Evolutionary conservation across 805 yeast species (phyloP), one percentile per base, ranked within the genome.

Genomic region (Teunomyces cretensis): DNA sequence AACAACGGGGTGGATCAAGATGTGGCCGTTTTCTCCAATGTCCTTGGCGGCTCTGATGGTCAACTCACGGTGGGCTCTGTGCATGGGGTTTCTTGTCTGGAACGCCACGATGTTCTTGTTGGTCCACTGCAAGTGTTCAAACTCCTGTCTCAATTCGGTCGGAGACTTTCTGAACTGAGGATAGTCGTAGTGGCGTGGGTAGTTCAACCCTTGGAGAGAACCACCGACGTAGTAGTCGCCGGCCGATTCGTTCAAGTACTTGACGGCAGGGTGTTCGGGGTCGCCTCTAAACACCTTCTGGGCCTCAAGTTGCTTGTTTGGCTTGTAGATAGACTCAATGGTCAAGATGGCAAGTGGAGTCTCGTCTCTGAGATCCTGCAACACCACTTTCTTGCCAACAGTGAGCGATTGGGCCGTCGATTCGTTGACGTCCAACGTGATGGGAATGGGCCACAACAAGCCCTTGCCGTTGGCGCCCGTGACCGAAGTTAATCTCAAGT

Each of bases 51-150:
- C 98, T 58, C 97, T 81, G 39, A 91, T 96, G 12, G 98, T 91
- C 60, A 91, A 76, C 68, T 91, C 98, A 66, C 97, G 81, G 69
- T 91, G 98, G 28, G 98, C 98, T 67, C 98, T 83, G 70, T 91
- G 98, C 97, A 91, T 92, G 55, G 98, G 98, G 74, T 91, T 91
- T 75, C 98, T 82, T 35, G 98, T 91, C 74, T 91, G 98, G 84
- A 91, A 91, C 28, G 98, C 98, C 39, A 91, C 98, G 44, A 91
- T 87, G 43, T 66, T 61, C 46, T 71, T 67, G 59, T 82, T 77
- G 58, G 81, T 78, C 97, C 97, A 91, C 54, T 88, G 85, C 64
- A 86, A 83, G 58, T 80, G 79, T 49, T 72, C 66, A 61, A 92
- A 92, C 72, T 91, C 96, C 17, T 83, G 70, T 69, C 98, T 83